phyloP scores from a whole-genome alignment of 768 basidiomycete genomes.

The Rhizopogon vinicolor region DNA sequence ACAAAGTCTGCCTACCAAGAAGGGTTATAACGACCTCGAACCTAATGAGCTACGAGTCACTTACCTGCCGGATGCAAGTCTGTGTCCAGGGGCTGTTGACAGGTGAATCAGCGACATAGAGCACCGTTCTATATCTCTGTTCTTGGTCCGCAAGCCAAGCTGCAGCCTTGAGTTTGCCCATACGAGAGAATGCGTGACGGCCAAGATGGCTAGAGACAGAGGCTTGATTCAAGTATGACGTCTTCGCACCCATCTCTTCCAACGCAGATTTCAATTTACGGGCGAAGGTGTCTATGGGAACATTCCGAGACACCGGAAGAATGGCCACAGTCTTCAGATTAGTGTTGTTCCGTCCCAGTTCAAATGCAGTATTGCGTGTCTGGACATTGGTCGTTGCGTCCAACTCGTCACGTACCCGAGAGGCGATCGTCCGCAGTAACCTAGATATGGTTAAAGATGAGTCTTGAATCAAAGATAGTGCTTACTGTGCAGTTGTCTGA shows the following conservation, averaged over 20 bases:
- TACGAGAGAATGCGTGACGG: slow-evolving; percentile 89
- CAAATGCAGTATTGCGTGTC: slow-evolving; percentile 46
- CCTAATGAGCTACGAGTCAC: slow-evolving; percentile 10
- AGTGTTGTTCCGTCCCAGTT: slow-evolving; percentile 71
- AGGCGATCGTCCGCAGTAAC: slow-evolving; percentile 85
- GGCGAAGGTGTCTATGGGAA: slow-evolving; percentile 88
- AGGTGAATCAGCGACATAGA: slow-evolving; percentile 95
- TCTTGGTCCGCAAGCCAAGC: slow-evolving; percentile 94
- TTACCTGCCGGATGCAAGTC: slow-evolving; percentile 91
- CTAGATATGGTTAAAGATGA: slow-evolving; percentile 29
- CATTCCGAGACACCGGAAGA: slow-evolving; percentile 78
- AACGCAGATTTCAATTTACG: slow-evolving; percentile 83
- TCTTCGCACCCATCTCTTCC: slow-evolving; percentile 91
- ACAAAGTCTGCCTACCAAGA: slow-evolving; percentile 77
- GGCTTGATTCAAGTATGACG: slow-evolving; percentile 90
- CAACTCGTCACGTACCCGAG: slow-evolving; percentile 82
- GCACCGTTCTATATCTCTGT: slow-evolving; percentile 86
- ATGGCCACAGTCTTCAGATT: slow-evolving; percentile 96
- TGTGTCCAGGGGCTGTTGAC: slow-evolving; percentile 97
- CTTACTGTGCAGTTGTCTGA: slow-evolving; percentile 79
- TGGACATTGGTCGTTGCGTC: slow-evolving; percentile 53
- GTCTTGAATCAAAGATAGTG: slow-evolving; percentile 2
- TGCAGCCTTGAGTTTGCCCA: slow-evolving; percentile 95
- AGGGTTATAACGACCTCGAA: neutral
- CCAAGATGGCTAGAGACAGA: slow-evolving; percentile 91